A percentile compares a stretch with the other conserved stretches of the same genome.
phyloP scores from a whole-genome alignment of 179 eudicot species.

The Drosera spatulata region DNA sequence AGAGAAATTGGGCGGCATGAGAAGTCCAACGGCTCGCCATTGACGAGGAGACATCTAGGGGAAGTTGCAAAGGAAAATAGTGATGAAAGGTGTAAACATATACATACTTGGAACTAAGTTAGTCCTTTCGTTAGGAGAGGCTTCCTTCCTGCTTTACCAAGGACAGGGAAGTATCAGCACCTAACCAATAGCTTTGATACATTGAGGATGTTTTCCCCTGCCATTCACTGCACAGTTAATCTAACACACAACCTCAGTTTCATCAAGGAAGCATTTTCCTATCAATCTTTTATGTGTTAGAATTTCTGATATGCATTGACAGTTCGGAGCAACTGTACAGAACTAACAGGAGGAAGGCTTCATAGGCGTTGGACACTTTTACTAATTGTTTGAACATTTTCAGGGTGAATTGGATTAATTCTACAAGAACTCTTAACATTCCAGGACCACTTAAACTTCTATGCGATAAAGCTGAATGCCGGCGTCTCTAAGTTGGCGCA shows the following conservation, averaged over 20 bases:
- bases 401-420: too few relatives aligned
- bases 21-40: conserved; percentile 70
- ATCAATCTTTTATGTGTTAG: not conserved
- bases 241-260: not conserved
- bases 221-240: not conserved
- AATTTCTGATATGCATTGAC: not conserved
- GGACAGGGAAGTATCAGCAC: conserved; percentile 21
- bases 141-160: conserved; percentile 19
- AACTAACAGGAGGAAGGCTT: not conserved
- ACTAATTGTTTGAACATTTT: too few relatives aligned
- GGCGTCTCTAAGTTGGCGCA: too few relatives aligned
- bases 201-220: conserved; percentile 1
- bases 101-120: conserved; percentile 14
- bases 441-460: too few relatives aligned
- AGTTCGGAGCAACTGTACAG: not conserved
- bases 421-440: too few relatives aligned
- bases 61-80: conserved; percentile 1
- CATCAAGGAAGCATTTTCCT: not conserved
- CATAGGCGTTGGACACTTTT: too few relatives aligned
- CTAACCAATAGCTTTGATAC: conserved; percentile 5
- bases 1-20: conserved; percentile 43
- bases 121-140: conserved; percentile 11
- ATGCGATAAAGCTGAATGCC: too few relatives aligned
- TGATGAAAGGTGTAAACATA: conserved; percentile 13
- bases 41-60: conserved; percentile 12